Evolutionary conservation across 257 asterid genomes (phyloP).

Genomic region (Fraxinus cuspidata): DNA sequence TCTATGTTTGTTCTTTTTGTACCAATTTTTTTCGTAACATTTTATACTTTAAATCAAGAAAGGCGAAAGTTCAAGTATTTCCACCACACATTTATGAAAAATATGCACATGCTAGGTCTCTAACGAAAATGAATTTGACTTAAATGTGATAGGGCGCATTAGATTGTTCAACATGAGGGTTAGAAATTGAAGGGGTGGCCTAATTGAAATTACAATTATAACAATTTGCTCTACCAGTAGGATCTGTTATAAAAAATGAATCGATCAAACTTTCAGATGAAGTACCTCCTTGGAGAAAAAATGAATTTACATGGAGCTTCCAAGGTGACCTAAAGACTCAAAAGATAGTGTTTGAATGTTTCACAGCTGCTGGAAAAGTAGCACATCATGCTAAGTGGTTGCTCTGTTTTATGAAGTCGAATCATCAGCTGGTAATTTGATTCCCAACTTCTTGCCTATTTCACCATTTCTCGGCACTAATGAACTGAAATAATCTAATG

Average conservation of each 20-base stretch:
- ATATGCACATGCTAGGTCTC: no score
- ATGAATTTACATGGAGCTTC: slow-evolving; percentile 27
- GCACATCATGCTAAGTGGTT: slow-evolving; percentile 15
- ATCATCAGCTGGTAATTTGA: slow-evolving; percentile 31
- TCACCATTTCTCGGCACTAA: slow-evolving; percentile 31
- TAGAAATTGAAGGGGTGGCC: no score
- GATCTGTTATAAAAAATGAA: slow-evolving; percentile 26
- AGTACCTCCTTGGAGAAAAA: slow-evolving; percentile 24
- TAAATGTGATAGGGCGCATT: no score
- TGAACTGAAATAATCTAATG: background rate
- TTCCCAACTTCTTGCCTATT: slow-evolving; percentile 33
- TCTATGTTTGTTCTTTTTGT: no score
- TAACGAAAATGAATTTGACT: no score
- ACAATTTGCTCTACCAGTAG: slow-evolving; percentile 16
- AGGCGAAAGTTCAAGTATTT: no score
- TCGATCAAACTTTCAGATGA: slow-evolving; percentile 16
- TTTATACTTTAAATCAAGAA: no score
- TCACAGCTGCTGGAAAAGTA: background rate
- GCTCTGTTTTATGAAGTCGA: slow-evolving; percentile 34
- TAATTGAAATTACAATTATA: no score
- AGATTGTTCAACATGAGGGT: background rate
- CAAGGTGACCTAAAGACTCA: background rate
- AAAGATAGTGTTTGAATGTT: slow-evolving; percentile 17
- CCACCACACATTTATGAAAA: no score
- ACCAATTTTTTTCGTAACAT: no score